Conservation (phyloP, 345 rosid species). For the Iberis pinnata region DNA sequence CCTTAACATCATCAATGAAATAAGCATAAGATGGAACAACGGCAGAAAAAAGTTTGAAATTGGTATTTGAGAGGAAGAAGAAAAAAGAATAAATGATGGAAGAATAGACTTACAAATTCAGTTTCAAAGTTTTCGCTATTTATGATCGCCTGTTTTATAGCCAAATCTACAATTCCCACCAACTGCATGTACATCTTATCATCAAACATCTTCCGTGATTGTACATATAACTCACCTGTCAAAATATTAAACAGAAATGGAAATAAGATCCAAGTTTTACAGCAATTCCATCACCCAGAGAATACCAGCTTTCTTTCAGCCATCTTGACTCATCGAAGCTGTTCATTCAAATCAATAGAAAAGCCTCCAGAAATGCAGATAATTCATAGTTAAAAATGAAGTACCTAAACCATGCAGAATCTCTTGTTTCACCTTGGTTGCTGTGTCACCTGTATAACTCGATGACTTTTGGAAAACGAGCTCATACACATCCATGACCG, state of each 20-base stretch:
- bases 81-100: constrained; percentile 1
- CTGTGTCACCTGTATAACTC: constrained; percentile 46
- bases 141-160: constrained; percentile 50
- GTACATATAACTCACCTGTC: constrained; percentile 82
- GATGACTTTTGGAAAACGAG: constrained; percentile 66
- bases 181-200: constrained; percentile 65
- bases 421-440: constrained; percentile 83
- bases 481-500: constrained; percentile 77
- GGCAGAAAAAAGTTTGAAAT: constrained; percentile 6
- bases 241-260: constrained; percentile 24
- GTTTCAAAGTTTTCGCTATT: constrained; percentile 53
- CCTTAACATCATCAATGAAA: constrained; percentile 36
- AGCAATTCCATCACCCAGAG: background rate
- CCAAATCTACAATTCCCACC: constrained; percentile 61
- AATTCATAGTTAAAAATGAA: constrained; percentile 16
- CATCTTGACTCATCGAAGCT: background rate
- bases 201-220: constrained; percentile 82
- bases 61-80: constrained; percentile 10
- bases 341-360: background rate
- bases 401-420: constrained; percentile 86
- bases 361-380: constrained; percentile 1
- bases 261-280: constrained; percentile 14
- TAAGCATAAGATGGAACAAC: constrained; percentile 1
- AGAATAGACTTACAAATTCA: constrained; percentile 59
- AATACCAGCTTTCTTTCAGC: constrained; percentile 1